Evolutionary conservation across 2,329 filamentous ascomycete genomes (phyloP), one percentile per base, ranked within the genome.

Genomic region (Escovopsis sp.): DNA sequence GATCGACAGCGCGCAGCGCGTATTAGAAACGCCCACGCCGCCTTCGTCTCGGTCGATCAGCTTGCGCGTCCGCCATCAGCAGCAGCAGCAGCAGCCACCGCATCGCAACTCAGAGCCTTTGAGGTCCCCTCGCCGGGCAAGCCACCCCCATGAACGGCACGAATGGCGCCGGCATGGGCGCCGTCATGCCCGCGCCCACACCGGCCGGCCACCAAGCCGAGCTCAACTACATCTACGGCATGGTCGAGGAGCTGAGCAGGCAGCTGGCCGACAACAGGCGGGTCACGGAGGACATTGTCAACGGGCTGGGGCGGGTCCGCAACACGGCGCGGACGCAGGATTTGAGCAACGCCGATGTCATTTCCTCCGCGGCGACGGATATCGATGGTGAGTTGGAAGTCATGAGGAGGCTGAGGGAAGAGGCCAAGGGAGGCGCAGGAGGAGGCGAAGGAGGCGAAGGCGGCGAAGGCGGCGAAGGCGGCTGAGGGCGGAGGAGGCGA

Each of bases 191-290:
- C 33, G 62, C 66, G 31, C 72, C 74, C 12, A 75, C 70, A 13
- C 74, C 74, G n/a, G 75, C 74, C 14, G 74, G 73, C 33, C 74
- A 79, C 51, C 73, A 79, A 53, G 68, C 73, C 35, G 75, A 79
- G 53, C 65, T 79, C 40, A 76, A 76, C 49, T 73, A 76, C 54
- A 76, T 79, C 48, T 77, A 78, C 49, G 62, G 64, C 43, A 73
- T 79, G 68, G 74, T 79, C 10, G 75, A 79, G 48, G 72, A 76
- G 49, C 61, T 79, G 33, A 76, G 72, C 46, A 66, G 69, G 25
- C 70, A 76, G 48, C 61, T 79, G 21, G 66, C 72, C 11, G 70
- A 76, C 35, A 76, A 76, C 50, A 63, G 70, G 43, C 62, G 66
- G 29, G 66, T 70, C 27, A 69, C 72, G n/a, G 70, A 76, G 43